Evolutionary conservation across 2,329 filamentous ascomycete genomes (phyloP), one percentile per base, ranked within the genome.

Genomic region (Cladosporium austrohemisphaericum): DNA sequence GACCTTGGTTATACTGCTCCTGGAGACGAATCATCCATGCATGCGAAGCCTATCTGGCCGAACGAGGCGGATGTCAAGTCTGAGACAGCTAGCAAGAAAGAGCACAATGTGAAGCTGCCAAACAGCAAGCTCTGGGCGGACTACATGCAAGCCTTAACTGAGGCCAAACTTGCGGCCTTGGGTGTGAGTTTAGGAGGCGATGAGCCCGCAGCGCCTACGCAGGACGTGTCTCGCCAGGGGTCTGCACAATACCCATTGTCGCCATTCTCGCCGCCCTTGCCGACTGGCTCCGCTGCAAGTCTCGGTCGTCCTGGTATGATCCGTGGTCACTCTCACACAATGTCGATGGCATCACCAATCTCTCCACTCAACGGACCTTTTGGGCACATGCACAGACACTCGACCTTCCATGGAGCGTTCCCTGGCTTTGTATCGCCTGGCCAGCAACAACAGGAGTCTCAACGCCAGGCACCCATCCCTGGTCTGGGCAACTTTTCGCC

Each of bases 101-200:
- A 80, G 38, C 67, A 73, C 13, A 65, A 75, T 37, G 84, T 93
- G 28, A 76, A 77, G 19, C 75, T 93, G 52, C 86, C 88, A 2
- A 85, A 88, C 61, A 70, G 85, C 54, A 82, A 84, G 32, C 77
- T 80, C 60, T 88, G 85, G 84, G 85, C 88, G 61, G 76, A 82
- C 20, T 95, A 97, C 67, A 86, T 91, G 51, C 80, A 86, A 48
- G 84, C 86, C 57, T 74, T 97, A 28, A 83, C 88, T 58, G 93
- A 98, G 71, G 89, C 92, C 53, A 98, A 96, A 71, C 76, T 98
- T 45, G 84, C 90, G 53, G 91, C 92, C 43, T 77, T 98, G 49
- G 93, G 93, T 56, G 93, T 97, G 10, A 90, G 83, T 14, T 77
- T 88, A 53, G 87, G 83, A 28, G 83, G 85, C 41, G 88, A 93